Percentiles rank a stretch among this genome's conserved stretches.
These are phyloP conservation scores for Aegle marmelos DNA, from an alignment of 345 rosid genomes.

Conservation along the genomic window DNA sequence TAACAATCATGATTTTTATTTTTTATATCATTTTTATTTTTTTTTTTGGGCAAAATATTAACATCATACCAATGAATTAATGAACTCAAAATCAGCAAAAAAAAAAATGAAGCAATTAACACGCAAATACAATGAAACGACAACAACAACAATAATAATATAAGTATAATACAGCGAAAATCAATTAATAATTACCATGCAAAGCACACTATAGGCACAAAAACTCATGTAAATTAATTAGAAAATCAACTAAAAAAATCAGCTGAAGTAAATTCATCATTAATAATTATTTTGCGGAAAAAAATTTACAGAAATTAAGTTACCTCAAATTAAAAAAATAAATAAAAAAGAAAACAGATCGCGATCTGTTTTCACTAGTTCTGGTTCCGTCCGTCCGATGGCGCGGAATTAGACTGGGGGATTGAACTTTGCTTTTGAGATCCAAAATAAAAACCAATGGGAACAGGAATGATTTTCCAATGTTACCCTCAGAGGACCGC, in stretches of 20 bases:
- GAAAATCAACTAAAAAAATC: too few species aligned
- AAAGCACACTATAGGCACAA: neutral
- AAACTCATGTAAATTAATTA: neutral
- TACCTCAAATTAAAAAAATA: neutral
- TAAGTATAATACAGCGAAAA: neutral
- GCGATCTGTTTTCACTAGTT: slow-evolving; percentile 14
- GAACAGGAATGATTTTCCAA: neutral
- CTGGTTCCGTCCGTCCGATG: neutral
- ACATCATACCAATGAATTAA: too few species aligned
- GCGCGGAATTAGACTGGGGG: neutral
- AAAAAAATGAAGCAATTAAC: neutral
- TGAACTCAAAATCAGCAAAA: neutral
- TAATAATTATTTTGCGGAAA: too few species aligned
- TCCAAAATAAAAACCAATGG: slow-evolving; percentile 6
- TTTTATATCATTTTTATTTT: too few species aligned
- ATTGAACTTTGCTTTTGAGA: slow-evolving; percentile 9
- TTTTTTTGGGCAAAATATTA: too few species aligned
- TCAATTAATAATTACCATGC: neutral
- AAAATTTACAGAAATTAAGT: neutral
- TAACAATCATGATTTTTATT: too few species aligned
- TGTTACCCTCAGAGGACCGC: neutral
- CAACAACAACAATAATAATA: too few species aligned
- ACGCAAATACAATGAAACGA: neutral
- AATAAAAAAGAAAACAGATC: neutral
- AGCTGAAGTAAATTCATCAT: neutral